Conservation (phyloP, 2,329 filamentous ascomycete species). For the Thielaviopsis euricoi region DNA sequence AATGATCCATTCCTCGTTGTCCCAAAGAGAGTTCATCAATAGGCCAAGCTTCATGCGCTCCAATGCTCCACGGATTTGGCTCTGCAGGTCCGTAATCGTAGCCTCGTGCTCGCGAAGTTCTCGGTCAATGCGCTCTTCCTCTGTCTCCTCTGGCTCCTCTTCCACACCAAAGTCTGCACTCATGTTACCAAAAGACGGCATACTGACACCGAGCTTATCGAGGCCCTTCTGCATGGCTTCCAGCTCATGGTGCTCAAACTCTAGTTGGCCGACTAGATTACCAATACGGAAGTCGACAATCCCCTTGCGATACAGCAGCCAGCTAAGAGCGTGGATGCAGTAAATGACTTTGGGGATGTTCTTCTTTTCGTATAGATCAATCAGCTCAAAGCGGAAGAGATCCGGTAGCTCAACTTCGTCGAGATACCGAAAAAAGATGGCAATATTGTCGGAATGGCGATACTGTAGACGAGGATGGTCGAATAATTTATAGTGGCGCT, state of each 20-base stretch:
- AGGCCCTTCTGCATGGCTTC: constrained; percentile 95
- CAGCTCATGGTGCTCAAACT: constrained; percentile 94
- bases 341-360: constrained; percentile 99
- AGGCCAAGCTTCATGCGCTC: constrained; percentile 60
- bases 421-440: constrained; percentile 85
- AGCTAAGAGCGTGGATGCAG: constrained; percentile 92
- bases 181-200: constrained; percentile 98
- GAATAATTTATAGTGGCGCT: constrained; percentile 67
- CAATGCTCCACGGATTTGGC: constrained; percentile 69
- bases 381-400: constrained; percentile 89
- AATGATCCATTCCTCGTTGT: constrained; percentile 58
- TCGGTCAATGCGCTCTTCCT: constrained; percentile 73
- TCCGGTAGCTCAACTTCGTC: constrained; percentile 86
- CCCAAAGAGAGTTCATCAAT: constrained; percentile 82
- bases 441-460: constrained; percentile 95
- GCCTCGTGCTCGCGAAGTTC: constrained; percentile 64
- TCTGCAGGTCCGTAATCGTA: constrained; percentile 63
- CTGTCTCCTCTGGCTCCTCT: constrained; percentile 64
- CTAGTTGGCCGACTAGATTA: constrained; percentile 86
- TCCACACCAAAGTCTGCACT: constrained; percentile 87
- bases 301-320: constrained; percentile 89
- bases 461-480: constrained; percentile 72
- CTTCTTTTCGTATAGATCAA: constrained; percentile 98
- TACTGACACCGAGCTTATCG: constrained; percentile 83
- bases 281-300: constrained; percentile 93